Conservation (phyloP, 1,139 yeast species). For the Candida labiduridarum region DNA sequence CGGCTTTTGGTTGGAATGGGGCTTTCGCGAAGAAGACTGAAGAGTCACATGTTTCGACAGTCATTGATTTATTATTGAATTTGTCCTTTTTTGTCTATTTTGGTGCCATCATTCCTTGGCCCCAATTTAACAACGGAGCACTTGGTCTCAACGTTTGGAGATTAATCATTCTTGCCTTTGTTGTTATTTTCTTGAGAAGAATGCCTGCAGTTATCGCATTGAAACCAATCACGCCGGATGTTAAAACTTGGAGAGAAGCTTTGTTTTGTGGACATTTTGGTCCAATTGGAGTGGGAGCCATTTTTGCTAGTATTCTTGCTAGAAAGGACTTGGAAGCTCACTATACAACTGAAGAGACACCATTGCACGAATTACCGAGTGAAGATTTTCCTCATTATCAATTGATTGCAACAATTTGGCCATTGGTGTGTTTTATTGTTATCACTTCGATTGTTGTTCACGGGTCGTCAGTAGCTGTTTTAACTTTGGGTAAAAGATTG, state of each 20-base stretch:
- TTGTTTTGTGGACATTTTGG: constrained; percentile 97
- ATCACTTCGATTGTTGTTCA: constrained; percentile 88
- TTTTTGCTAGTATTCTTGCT: constrained; percentile 86
- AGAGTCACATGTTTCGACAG: constrained; percentile 90
- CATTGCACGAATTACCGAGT: constrained; percentile 56
- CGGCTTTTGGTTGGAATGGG: constrained; percentile 97
- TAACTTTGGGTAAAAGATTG: constrained; percentile 83
- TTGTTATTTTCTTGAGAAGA: constrained; percentile 82
- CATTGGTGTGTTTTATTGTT: constrained; percentile 82
- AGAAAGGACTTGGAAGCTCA: constrained; percentile 72
- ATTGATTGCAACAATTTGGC: constrained; percentile 82
- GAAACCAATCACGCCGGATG: constrained; percentile 87
- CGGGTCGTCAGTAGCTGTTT: constrained; percentile 95
- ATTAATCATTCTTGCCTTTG: constrained; percentile 74
- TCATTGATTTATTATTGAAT: constrained; percentile 80
- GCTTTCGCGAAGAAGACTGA: constrained; percentile 87
- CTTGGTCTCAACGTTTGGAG: constrained; percentile 86
- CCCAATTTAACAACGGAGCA: constrained; percentile 63
- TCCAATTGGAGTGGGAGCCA: constrained; percentile 97
- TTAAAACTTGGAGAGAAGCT: constrained; percentile 94
- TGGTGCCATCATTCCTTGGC: constrained; percentile 96
- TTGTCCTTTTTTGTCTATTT: constrained; percentile 90
- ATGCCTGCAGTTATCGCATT: constrained; percentile 82
- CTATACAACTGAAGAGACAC: constrained; percentile 60
- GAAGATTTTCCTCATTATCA: constrained; percentile 62